phyloP scores from a whole-genome alignment of 176 grass and related monocot species.

The Dactylis glomerata region DNA sequence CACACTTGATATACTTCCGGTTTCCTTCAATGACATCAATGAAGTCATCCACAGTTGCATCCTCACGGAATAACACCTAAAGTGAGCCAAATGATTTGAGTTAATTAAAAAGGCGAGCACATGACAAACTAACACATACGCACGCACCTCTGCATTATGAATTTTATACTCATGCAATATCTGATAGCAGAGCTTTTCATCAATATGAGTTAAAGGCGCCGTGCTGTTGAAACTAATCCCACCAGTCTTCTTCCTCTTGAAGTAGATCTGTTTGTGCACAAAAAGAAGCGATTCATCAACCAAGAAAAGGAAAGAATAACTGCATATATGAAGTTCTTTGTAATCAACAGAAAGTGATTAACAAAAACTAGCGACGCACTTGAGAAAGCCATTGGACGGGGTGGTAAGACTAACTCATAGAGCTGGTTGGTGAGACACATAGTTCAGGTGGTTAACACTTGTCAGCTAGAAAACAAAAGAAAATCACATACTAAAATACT shows the following conservation, averaged over 20 bases:
- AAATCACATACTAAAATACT: background rate
- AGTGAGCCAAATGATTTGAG: slow-evolving; percentile 26
- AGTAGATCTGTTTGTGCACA: slow-evolving; percentile 78
- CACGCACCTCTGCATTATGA: slow-evolving; percentile 87
- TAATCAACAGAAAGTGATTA: slow-evolving; percentile 3
- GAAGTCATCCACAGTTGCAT: slow-evolving; percentile 98
- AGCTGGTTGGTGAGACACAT: slow-evolving; percentile 21
- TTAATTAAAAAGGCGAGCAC: background rate
- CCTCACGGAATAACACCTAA: slow-evolving; percentile 92
- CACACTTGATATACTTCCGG: slow-evolving; percentile 94
- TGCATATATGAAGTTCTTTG: background rate
- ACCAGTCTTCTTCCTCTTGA: slow-evolving; percentile 98
- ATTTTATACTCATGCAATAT: slow-evolving; percentile 98
- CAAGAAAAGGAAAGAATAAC: background rate
- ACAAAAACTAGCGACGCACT: background rate
- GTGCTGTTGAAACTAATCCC: slow-evolving; percentile 97
- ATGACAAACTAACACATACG: background rate
- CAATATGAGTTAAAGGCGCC: slow-evolving; percentile 72
- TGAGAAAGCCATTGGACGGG: background rate
- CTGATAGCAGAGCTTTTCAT: slow-evolving; percentile 99
- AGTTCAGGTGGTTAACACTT: background rate
- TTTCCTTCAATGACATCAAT: slow-evolving; percentile 98
- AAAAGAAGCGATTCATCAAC: background rate
- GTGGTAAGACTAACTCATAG: background rate
- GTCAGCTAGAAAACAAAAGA: background rate